Evolutionary conservation across 371 early-diverging fungal species (phyloP), one percentile per base, ranked within the genome.

Genomic region (Mortierella sp.): DNA sequence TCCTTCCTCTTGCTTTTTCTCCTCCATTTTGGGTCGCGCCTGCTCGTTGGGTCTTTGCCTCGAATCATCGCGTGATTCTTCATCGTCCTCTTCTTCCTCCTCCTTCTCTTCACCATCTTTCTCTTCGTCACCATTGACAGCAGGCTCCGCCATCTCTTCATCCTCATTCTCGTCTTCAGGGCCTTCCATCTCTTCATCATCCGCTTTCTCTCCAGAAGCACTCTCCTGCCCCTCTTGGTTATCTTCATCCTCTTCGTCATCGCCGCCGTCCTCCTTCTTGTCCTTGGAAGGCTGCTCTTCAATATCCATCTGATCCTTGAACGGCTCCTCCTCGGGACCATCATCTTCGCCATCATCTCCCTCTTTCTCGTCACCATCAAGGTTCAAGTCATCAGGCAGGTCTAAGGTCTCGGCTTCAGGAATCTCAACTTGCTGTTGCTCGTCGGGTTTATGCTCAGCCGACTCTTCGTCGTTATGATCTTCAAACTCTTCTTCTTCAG

Each of bases 171-270:
- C 78, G 16, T 86, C 84, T 22, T 88, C 85, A 28, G 75, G 70
- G 26, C 87, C 89, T 54, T 89, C 89, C 61, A 90, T 84, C 52
- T 75, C 86, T 66, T 74, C 73, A 39, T 85, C 68, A 69, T 86
- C 76, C 4, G 85, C 84, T 58, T 88, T 84, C 20, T 89, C 84
- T 22, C 61, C 65, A 20, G 85, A 84, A 22, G 85, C 83, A 35
- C 64, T 57, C 28, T 86, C 85, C 20, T 86, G 83, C 51, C 89
- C 90, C 51, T 90, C 90, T 55, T 75, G 83, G 47, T 68, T 62
- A 55, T 84, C 84, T n/a, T 87, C 84, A 16, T 64, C 60, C 70
- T 81, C 75, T 9, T 85, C 86, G 12, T 88, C 84, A 16, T 78
- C 73, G 16, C 81, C 84, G 5, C 76, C 85, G 35, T 91, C 89